Percentiles rank a stretch among this genome's conserved stretches.
These are phyloP conservation scores for Emericellopsis cladophorae DNA, from an alignment of 2,329 filamentous ascomycete species.

Conservation along the genomic window DNA sequence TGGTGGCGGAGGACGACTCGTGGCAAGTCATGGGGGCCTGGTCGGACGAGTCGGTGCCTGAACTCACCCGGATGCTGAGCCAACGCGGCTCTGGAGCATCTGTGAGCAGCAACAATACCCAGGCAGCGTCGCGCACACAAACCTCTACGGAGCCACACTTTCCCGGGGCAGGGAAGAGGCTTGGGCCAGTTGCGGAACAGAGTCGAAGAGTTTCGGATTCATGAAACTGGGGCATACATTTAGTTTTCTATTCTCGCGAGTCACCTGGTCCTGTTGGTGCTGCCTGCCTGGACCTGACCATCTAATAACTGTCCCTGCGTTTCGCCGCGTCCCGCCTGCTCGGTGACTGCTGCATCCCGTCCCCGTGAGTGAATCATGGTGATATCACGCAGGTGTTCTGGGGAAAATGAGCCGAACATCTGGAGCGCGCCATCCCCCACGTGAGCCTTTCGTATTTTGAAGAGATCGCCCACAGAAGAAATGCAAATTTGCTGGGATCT, in stretches of 20 bases:
- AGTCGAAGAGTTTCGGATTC: no score
- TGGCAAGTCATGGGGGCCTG: conserved; percentile 5
- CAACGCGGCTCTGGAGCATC: neutral
- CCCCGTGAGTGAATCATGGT: neutral
- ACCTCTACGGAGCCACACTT: neutral
- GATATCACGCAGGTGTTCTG: neutral
- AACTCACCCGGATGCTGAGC: neutral
- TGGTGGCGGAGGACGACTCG: conserved; percentile 1
- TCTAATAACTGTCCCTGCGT: neutral
- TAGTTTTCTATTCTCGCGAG: no score
- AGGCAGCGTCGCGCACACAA: neutral
- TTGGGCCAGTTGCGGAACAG: neutral
- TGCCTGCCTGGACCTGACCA: neutral
- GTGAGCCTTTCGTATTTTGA: neutral
- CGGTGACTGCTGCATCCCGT: neutral
- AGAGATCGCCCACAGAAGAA: neutral
- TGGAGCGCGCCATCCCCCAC: neutral
- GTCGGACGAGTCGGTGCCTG: conserved; percentile 1
- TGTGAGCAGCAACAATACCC: neutral
- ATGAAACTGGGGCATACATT: no score
- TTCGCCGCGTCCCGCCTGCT: no score
- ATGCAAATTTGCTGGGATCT: neutral
- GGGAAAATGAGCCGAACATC: neutral
- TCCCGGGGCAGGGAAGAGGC: neutral
- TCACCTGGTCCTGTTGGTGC: neutral